A percentile compares a stretch with the other conserved stretches of the same genome.
These are phyloP conservation scores for Phialophora expanda DNA, from an alignment of 2,329 filamentous ascomycete genomes.

Conservation along the genomic window DNA sequence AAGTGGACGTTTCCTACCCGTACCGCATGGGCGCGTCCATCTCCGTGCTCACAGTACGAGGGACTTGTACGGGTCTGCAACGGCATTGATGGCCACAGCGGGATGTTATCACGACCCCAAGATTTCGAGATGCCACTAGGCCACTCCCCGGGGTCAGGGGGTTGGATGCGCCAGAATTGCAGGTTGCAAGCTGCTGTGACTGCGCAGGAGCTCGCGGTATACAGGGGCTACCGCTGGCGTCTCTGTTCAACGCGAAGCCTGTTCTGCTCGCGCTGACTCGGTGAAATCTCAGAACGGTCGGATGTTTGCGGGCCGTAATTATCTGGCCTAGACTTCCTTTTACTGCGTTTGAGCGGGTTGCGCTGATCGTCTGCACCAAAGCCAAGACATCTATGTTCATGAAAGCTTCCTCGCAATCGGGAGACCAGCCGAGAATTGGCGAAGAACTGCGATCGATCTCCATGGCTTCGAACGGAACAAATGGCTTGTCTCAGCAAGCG, in stretches of 20 bases:
- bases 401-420: slow-evolving; percentile 3
- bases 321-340: not conserved
- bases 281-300: not conserved
- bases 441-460: slow-evolving; percentile 19
- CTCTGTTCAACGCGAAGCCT: not conserved
- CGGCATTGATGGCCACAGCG: not conserved
- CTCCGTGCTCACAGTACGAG: not conserved
- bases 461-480: not conserved
- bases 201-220: not conserved
- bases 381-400: not conserved
- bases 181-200: not conserved
- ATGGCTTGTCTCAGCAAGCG: slow-evolving; percentile 7
- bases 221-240: not conserved
- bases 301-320: not conserved
- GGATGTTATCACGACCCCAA: not conserved
- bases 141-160: not conserved
- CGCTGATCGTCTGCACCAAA: not conserved
- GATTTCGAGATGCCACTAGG: not conserved
- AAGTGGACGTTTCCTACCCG: not conserved
- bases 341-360: not conserved
- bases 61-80: not conserved
- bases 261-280: not conserved
- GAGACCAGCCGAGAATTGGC: slow-evolving; percentile 14
- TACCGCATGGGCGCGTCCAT: not conserved
- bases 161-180: not conserved